These are phyloP conservation scores for Lindgomyces ingoldianus DNA, from an alignment of 495 filamentous ascomycete genomes.

Conservation along the genomic window DNA sequence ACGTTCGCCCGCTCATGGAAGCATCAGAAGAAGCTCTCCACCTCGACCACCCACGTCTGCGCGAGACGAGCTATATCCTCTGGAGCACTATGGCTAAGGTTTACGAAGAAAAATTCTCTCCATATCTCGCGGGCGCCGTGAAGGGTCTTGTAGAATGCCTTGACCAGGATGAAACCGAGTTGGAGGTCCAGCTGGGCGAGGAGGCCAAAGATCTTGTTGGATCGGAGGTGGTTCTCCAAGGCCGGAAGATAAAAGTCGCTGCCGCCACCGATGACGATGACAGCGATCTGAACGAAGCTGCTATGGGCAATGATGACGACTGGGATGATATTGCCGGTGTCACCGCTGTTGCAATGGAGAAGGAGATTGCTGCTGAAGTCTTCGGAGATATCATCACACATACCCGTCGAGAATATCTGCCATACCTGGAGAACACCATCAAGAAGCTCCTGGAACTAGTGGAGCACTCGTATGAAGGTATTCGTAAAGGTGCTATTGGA, in stretches of 20 bases:
- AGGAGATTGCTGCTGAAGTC: conserved; percentile 95
- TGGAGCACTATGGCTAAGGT: conserved; percentile 95
- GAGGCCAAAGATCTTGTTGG: conserved; percentile 75
- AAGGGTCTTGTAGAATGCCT: conserved; percentile 82
- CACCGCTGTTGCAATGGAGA: conserved; percentile 87
- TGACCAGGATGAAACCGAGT: conserved; percentile 84
- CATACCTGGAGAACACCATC: conserved; percentile 89
- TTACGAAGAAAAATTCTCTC: conserved; percentile 84
- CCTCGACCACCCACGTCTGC: conserved; percentile 83
- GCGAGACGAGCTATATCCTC: conserved; percentile 94
- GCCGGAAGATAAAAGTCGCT: conserved; percentile 82
- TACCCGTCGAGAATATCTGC: conserved; percentile 72
- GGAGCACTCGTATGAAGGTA: conserved; percentile 90
- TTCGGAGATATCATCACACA: conserved; percentile 88
- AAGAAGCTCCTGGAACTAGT: conserved; percentile 75
- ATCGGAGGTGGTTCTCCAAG: conserved; percentile 72
- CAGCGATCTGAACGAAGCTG: conserved; percentile 40
- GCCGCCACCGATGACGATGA: conserved; percentile 45
- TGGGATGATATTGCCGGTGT: conserved; percentile 82
- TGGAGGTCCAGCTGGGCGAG: conserved; percentile 77
- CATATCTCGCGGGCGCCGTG: conserved; percentile 82
- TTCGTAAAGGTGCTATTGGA: conserved; percentile 83
- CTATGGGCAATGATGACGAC: conserved; percentile 65
- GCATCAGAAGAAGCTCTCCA: conserved; percentile 89
- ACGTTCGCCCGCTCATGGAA: conserved; percentile 83